Conservation (phyloP, 345 rosid genomes). For the Carallia pectinifolia region DNA sequence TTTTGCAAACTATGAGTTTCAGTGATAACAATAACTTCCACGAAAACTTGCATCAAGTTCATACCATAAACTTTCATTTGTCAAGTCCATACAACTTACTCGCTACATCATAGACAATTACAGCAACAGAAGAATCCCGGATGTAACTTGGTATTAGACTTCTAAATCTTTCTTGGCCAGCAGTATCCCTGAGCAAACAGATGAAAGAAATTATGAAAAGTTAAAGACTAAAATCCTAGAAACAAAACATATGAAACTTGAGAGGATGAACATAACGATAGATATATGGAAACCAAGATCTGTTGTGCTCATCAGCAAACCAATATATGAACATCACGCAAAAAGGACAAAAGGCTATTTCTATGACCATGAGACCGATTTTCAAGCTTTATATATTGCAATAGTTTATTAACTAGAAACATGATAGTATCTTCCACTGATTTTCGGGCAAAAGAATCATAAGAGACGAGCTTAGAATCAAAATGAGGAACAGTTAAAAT, state of each 20-base stretch:
- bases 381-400: too few relatives aligned
- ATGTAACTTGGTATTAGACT: constrained; percentile 95
- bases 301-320: too few relatives aligned
- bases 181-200: constrained; percentile 68
- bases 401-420: too few relatives aligned
- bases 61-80: neutral
- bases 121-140: constrained; percentile 94
- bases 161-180: constrained; percentile 94
- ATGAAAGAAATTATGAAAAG: constrained; percentile 6
- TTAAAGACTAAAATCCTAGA: neutral
- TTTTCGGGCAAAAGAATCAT: too few relatives aligned
- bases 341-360: too few relatives aligned
- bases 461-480: too few relatives aligned
- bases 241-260: constrained; percentile 4
- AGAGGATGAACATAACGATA: neutral
- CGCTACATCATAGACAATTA: constrained; percentile 88
- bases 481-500: too few relatives aligned
- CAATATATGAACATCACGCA: too few relatives aligned
- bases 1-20: neutral
- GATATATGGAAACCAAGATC: too few relatives aligned
- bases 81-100: constrained; percentile 45
- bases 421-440: too few relatives aligned
- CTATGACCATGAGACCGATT: too few relatives aligned
- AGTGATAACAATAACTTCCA: too few relatives aligned
- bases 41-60: neutral